Percentiles rank a stretch among this genome's conserved stretches.
These are phyloP conservation scores for Tylopilus rubrobrunneus DNA, from an alignment of 768 basidiomycete species.

Conservation along the genomic window DNA sequence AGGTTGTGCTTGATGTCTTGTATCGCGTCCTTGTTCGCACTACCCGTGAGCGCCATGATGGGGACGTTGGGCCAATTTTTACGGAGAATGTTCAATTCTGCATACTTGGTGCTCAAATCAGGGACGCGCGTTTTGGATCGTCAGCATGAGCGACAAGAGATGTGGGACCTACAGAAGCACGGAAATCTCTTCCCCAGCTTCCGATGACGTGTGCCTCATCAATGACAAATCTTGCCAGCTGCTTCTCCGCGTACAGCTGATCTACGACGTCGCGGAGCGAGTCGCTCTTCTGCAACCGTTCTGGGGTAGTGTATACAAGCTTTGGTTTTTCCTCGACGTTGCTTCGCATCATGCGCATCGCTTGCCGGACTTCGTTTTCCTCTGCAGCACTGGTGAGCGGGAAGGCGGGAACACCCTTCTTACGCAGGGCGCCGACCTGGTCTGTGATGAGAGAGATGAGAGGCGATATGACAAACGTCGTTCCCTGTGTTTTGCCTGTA, in stretches of 20 bases:
- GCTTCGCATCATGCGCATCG: constrained; percentile 41
- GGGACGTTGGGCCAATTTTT: constrained; percentile 74
- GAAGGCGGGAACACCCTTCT: constrained; percentile 65
- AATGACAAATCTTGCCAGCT: constrained; percentile 85
- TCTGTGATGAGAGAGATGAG: constrained; percentile 86
- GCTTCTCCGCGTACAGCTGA: constrained; percentile 50
- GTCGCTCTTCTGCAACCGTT: constrained; percentile 69
- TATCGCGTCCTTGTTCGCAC: constrained; percentile 75
- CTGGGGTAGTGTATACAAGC: constrained; percentile 88
- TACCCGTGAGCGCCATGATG: constrained; percentile 96
- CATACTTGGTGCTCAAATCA: constrained; percentile 49
- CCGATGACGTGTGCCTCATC: constrained; percentile 97
- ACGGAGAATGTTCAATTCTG: constrained; percentile 62
- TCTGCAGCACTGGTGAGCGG: constrained; percentile 60
- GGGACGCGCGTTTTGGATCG: not conserved
- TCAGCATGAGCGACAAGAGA: constrained; percentile 1
- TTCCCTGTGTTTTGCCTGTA: constrained; percentile 66
- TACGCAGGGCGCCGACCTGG: constrained; percentile 68
- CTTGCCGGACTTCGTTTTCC: constrained; percentile 36
- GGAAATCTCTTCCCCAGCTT: constrained; percentile 92
- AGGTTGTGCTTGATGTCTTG: constrained; percentile 77
- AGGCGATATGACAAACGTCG: constrained; percentile 89
- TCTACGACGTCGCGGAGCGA: constrained; percentile 52
- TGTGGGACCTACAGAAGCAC: constrained; percentile 61
- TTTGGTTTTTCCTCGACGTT: constrained; percentile 44